These are phyloP conservation scores for Sporothrix humicola DNA, from an alignment of 2,329 filamentous ascomycete genomes.

Conservation along the genomic window DNA sequence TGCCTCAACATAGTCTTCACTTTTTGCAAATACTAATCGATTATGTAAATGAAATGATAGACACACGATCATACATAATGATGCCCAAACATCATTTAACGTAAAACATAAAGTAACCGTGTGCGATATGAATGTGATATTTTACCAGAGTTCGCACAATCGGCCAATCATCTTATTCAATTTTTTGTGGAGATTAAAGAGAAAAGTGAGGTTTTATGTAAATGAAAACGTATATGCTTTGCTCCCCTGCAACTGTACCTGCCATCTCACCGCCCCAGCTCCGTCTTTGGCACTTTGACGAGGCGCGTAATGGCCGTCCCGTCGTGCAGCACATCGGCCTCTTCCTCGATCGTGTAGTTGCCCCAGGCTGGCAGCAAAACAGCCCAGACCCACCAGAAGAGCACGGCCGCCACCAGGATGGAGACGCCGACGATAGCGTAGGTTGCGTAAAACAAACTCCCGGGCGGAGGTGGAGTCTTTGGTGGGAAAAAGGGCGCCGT, in stretches of 20 bases:
- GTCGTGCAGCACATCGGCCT: constrained; percentile 64
- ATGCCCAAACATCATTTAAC: no score
- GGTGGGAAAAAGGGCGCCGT: constrained; percentile 68
- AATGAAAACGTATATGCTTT: no score
- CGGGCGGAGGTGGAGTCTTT: constrained; percentile 49
- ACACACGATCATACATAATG: no score
- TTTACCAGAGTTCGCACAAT: no score
- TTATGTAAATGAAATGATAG: no score
- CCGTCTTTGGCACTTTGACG: constrained; percentile 43
- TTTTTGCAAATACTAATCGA: no score
- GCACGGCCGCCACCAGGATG: constrained; percentile 41
- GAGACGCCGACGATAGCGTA: constrained; percentile 60
- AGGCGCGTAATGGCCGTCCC: constrained; percentile 70
- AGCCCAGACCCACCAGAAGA: constrained; percentile 74
- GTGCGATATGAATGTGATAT: no score
- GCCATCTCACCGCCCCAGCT: background rate
- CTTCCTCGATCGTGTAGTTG: constrained; percentile 67
- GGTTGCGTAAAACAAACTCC: constrained; percentile 57
- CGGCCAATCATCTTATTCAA: no score
- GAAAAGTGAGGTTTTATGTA: background rate
- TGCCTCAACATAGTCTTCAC: no score
- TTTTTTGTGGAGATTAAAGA: background rate
- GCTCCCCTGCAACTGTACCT: no score
- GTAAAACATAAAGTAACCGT: no score
- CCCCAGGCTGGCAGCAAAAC: constrained; percentile 63